A percentile compares a stretch with the other conserved stretches of the same genome.
These are phyloP conservation scores for Discostella stelligeroides DNA, from an alignment of 108 stramenopile species.

Conservation along the genomic window DNA sequence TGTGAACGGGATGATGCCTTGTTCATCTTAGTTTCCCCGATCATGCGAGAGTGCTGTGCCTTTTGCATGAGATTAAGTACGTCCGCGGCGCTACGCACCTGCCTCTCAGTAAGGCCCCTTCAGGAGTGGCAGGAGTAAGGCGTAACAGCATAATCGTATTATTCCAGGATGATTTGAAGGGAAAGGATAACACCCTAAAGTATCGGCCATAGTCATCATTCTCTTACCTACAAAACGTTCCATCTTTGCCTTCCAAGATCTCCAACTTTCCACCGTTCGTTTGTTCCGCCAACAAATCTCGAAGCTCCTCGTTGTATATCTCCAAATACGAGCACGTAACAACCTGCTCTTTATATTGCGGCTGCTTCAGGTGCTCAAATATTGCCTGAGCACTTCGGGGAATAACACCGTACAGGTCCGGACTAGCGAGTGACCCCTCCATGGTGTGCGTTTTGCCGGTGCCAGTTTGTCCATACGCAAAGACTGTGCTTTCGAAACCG, in stretches of 20 bases:
- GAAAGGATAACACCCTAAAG: background rate
- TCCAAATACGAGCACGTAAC: constrained; percentile 88
- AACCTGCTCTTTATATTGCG: constrained; percentile 52
- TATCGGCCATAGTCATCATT: background rate
- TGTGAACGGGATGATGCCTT: constrained; percentile 90
- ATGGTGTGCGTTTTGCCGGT: constrained; percentile 89
- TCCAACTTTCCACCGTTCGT: constrained; percentile 55
- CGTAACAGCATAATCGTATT: background rate
- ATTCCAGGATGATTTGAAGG: background rate
- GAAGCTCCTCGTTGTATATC: constrained; percentile 95
- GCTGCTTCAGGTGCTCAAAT: constrained; percentile 62
- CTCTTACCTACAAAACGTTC: constrained; percentile 61
- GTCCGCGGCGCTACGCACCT: constrained; percentile 71
- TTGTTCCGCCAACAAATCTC: constrained; percentile 74
- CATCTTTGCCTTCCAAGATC: constrained; percentile 82
- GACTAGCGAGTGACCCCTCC: constrained; percentile 67
- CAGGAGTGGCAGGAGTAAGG: no score
- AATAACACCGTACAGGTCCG: constrained; percentile 69
- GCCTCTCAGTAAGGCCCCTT: constrained; percentile 79
- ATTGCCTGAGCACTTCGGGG: constrained; percentile 56
- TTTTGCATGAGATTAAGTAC: constrained; percentile 78
- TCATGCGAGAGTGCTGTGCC: constrained; percentile 84
- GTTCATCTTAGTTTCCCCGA: constrained; percentile 97
- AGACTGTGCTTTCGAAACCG: constrained; percentile 71
- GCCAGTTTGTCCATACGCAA: constrained; percentile 79